phyloP scores from a whole-genome alignment of 1,284 basidiomycete genomes.

The Pseudozyma sp. region DNA sequence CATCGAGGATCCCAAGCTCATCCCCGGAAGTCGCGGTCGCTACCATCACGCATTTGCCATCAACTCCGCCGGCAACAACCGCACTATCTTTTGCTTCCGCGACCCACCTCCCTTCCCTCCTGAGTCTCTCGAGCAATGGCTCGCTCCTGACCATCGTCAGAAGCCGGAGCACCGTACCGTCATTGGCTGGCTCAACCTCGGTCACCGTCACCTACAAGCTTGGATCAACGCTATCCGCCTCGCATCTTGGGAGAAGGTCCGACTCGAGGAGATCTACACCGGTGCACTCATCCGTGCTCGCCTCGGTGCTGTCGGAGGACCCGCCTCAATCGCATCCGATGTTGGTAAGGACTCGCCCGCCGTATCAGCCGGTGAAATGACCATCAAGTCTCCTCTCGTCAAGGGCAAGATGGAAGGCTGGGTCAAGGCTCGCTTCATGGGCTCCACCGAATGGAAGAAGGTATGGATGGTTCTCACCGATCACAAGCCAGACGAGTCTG shows the following conservation, averaged over 20 bases:
- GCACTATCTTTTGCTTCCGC: conserved; percentile 79
- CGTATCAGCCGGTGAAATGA: conserved; percentile 27
- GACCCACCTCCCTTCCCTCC: conserved; percentile 58
- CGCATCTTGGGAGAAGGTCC: conserved; percentile 92
- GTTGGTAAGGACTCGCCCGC: conserved; percentile 31
- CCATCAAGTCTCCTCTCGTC: conserved; percentile 60
- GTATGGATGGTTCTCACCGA: conserved; percentile 83
- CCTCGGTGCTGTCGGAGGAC: conserved; percentile 68
- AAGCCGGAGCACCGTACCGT: conserved; percentile 61
- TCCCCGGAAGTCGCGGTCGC: conserved; percentile 71
- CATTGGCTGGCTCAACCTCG: conserved; percentile 63
- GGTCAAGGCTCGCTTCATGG: conserved; percentile 89
- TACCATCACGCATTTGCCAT: conserved; percentile 83
- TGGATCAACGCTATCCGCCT: conserved; percentile 93
- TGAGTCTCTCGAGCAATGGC: conserved; percentile 53
- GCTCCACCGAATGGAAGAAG: conserved; percentile 94
- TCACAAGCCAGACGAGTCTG: conserved; percentile 52
- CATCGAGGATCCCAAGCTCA: conserved; percentile 71
- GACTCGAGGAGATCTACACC: conserved; percentile 96
- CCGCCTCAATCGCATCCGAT: conserved; percentile 26
- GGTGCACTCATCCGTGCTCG: conserved; percentile 80
- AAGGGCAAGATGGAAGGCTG: conserved; percentile 89
- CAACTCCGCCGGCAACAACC: conserved; percentile 93
- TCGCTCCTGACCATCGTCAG: conserved; percentile 52
- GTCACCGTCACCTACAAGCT: conserved; percentile 63